Evolutionary conservation across 352 stramenopile genomes (phyloP), one percentile per base, ranked within the genome.

Genomic region (Phytophthora tentaculata): DNA sequence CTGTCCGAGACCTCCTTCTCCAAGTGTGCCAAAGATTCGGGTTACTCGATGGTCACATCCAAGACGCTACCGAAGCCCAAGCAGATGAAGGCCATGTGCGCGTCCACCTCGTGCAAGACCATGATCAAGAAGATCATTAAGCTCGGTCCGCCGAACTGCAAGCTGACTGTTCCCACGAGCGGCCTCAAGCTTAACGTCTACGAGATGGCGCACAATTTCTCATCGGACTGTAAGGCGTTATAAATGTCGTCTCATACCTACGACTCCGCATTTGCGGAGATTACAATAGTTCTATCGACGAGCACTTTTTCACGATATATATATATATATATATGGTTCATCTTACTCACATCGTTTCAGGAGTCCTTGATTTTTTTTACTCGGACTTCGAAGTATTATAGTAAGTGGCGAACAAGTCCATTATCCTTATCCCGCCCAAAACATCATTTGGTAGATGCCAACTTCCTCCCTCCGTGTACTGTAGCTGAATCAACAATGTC

Each of bases 41-140:
- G 57, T 45, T 76, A 76, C 69, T 67, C 57, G 19, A 71, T 76
- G 63, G 43, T 76, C 47, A 68, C 63, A 35, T 58, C 69, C 53
- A 72, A 58, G 16, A 19, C 63, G 28, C 61, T 76, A 2, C 69
- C 69, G 13, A 72, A 58, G 20, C 56, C 26, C 1, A 64, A 76
- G 58, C 61, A 69, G 48, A 60, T 28, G 26, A 16, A 45, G 24
- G 32, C 17, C 39, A 76, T 76, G 68, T 76, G 68, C 54, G 55
- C 48, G 45, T 69, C 63, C n/a, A 67, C 63, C 29, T 58, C 69
- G 3, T 76, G 69, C 64, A 56, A 67, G 20, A 61, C 32, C 20
- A 69, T 73, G 64, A 72, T 76, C 39, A 48, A 48, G 41, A 48
- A 48, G 41, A 48, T 48, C 41, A 19, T 48, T 3, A 13, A 17